phyloP scores from a whole-genome alignment of 306 rosid species.

The Herpetospermum pedunculosum region DNA sequence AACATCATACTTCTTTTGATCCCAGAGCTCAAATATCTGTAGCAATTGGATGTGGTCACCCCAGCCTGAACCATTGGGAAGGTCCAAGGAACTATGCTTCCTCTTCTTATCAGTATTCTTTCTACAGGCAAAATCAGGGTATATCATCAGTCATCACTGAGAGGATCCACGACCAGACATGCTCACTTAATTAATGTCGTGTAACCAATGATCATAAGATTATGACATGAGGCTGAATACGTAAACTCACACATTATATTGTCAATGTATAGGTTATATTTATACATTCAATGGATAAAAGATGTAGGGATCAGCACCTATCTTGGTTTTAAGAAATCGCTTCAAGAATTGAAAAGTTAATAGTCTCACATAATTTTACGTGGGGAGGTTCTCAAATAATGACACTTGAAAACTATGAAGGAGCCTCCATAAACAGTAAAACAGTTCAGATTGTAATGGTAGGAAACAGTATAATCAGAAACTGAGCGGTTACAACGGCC shows the following conservation, averaged over 20 bases:
- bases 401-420: background rate
- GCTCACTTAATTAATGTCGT: background rate
- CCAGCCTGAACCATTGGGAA: slow-evolving; percentile 92
- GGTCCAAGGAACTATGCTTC: slow-evolving; percentile 42
- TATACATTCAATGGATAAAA: background rate
- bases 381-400: background rate
- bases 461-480: background rate
- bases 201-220: background rate
- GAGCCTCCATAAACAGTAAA: background rate
- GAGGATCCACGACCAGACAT: background rate
- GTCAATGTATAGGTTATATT: background rate
- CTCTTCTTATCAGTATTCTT: slow-evolving; percentile 67
- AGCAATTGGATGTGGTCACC: slow-evolving; percentile 92
- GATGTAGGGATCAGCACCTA: background rate
- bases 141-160: background rate
- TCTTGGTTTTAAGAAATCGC: background rate
- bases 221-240: background rate
- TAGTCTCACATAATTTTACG: background rate
- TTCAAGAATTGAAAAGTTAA: background rate
- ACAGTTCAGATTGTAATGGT: background rate
- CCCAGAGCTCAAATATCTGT: slow-evolving; percentile 75
- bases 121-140: slow-evolving; percentile 30
- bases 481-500: background rate
- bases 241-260: background rate
- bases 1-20: slow-evolving; percentile 51